Conservation (phyloP, 495 filamentous ascomycete species). For the Penicillium paradoxum region DNA sequence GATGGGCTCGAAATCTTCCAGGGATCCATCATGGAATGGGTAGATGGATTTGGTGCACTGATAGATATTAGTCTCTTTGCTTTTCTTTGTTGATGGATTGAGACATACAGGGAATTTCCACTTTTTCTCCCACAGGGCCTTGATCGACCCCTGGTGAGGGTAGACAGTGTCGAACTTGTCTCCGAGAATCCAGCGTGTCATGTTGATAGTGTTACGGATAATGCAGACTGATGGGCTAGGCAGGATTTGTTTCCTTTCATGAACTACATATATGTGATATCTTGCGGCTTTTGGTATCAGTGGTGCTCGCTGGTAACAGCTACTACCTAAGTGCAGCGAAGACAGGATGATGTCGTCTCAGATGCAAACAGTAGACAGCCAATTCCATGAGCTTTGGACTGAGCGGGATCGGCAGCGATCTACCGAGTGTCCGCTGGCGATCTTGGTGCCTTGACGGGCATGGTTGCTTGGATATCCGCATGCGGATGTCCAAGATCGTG, state of each 20-base stretch:
- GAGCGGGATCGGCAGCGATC: neutral
- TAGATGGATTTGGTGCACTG: conserved; percentile 63
- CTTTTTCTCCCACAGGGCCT: conserved; percentile 74
- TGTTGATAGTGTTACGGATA: conserved; percentile 9
- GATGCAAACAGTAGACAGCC: conserved; percentile 14
- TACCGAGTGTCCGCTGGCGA: neutral
- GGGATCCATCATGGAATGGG: conserved; percentile 70
- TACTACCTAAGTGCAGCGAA: neutral
- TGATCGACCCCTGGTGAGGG: conserved; percentile 65
- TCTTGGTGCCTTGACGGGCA: neutral
- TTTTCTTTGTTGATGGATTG: neutral
- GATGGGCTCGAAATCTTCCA: conserved; percentile 69
- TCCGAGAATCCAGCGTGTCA: conserved; percentile 35
- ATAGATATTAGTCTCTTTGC: conserved; percentile 4
- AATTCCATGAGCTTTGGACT: neutral
- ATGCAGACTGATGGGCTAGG: neutral
- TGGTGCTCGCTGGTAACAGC: neutral
- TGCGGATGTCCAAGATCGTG: neutral
- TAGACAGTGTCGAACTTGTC: conserved; percentile 36
- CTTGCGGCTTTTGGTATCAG: neutral
- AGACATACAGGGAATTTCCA: conserved; percentile 65
- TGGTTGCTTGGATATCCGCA: conserved; percentile 7
- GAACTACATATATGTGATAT: neutral
- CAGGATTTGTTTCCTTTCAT: neutral
- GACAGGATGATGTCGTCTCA: conserved; percentile 1